Evolutionary conservation across 768 basidiomycete species (phyloP), one percentile per base, ranked within the genome.

Genomic region (Melanogaster broomeanus): DNA sequence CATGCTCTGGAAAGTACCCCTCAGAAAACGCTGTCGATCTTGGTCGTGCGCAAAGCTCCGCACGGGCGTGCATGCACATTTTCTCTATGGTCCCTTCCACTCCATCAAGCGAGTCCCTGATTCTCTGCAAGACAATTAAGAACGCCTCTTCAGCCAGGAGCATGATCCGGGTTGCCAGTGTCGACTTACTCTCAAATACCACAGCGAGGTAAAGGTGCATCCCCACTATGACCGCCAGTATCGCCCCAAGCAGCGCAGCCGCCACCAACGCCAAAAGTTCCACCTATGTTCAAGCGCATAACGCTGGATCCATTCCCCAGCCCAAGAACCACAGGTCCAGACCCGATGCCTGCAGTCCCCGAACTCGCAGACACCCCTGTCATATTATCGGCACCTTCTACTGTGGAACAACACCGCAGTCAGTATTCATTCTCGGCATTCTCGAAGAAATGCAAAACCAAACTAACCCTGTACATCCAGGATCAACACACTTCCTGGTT

Each of bases 201-300:
- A 87, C 57, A 93, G 89, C 63, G 77, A 85, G 0, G 69, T 93
- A 33, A 77, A 80, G 47, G 72, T 69, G 54, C 63, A 94, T 15
- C 70, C n/a, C 88, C 52, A 72, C 70, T 50, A 84, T 81, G 59
- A 63, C 71, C 4, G 83, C 88, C 6, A 93, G 93, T 68, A 71
- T 93, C 34, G 86, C 90, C 33, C 81, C 85, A 59, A 61, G 93
- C 42, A 80, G 80, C 4, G 72, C 76, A 34, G 68, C 71, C 5
- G 70, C 15, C 42, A 94, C 90, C 92, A 66, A 81, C 13, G 68
- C 66, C 19, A 63, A 88, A 39, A 77, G 84, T 25, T n/a, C 79
- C 80, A 52, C 68, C 88, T 28, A 77, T 78, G 18, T 89, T 90
- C 73, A 87, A 87, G 53, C 78, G 83, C 7, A 72, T 4, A 19